Base-by-base conservation (phyloP, 768 basidiomycete species). In the Amanita muscaria region DNA sequence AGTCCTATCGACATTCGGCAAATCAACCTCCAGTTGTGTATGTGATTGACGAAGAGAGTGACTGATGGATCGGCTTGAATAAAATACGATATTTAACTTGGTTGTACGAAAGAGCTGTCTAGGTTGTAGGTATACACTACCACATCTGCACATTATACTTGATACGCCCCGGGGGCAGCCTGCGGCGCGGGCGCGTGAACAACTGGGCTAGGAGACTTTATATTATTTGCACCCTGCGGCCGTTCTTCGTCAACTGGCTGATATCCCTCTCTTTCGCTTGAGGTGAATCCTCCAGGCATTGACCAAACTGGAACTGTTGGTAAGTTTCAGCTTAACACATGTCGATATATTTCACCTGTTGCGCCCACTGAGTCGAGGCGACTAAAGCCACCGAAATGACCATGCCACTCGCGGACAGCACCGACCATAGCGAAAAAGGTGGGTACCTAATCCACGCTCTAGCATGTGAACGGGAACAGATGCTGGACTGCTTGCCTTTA, bases 231-330 rank as follows among this genome's bases (percentile, higher is more conserved):
- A 18, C 19, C 24, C 9, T 46, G 58, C 51, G 15, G 52, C 25
- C 49, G 58, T 51, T 79, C 76, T 29, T 77, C 79, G 42, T 77
- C 76, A 9, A 83, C 70, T 31, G 67, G 72, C 55, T 83, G 79
- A 56, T 83, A 83, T 5, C 80, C 77, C 42, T 75, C 75, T 31
- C 73, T 66, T 18, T 64, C 65, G 27, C 60, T 53, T 4, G 77
- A 74, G 1, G 79, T 77, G 52, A 83, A 79, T 1, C 80, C 80
- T 11, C 82, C 83, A 3, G 83, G 83, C 83, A 85, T 85, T 15
- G 81, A 74, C 83, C 83, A 85, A 12, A 85, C 83, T 85, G 47
- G 22, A 40, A n/a, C n/a, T 9, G 42, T 19, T 5, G 45, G 51
- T 9, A 46, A 42, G 35, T 16, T 44, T 31, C 22, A 21, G 29